A percentile compares a stretch with the other conserved stretches of the same genome.
phyloP scores from a whole-genome alignment of 495 filamentous ascomycete genomes.

The Penicillium argentinense region DNA sequence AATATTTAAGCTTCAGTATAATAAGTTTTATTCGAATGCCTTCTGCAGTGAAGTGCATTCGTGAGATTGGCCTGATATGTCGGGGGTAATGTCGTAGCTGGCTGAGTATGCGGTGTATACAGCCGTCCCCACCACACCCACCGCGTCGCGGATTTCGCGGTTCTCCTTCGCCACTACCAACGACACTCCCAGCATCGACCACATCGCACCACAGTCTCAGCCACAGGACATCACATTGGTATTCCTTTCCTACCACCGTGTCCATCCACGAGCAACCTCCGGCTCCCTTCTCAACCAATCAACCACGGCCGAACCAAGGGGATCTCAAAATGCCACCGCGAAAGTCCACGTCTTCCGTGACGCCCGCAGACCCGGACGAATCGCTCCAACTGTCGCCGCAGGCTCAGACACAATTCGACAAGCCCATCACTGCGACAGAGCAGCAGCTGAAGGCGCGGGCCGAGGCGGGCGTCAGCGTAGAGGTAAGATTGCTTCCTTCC shows the following conservation, averaged over 20 bases:
- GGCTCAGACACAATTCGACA: slow-evolving; percentile 20
- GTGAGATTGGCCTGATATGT: too few relatives aligned
- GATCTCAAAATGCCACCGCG: slow-evolving; percentile 31
- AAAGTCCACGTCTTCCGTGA: slow-evolving; percentile 37
- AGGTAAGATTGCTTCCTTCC: too few relatives aligned
- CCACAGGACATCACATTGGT: too few relatives aligned
- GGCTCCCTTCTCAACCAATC: background rate
- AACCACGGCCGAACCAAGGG: background rate
- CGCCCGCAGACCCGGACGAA: slow-evolving; percentile 28
- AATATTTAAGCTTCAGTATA: too few relatives aligned
- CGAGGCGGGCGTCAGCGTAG: slow-evolving; percentile 43
- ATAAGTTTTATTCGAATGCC: too few relatives aligned
- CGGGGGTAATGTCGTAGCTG: too few relatives aligned
- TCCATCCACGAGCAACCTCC: too few relatives aligned
- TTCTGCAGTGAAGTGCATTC: too few relatives aligned
- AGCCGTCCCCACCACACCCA: slow-evolving; percentile 7
- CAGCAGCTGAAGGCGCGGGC: slow-evolving; percentile 48
- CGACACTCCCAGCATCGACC: background rate
- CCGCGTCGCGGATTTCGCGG: slow-evolving; percentile 30
- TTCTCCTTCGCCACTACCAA: slow-evolving; percentile 15
- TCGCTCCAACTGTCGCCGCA: slow-evolving; percentile 15
- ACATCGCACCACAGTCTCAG: background rate
- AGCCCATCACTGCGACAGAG: slow-evolving; percentile 42
- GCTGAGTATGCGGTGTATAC: background rate
- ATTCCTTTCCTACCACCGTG: too few relatives aligned